Conservation (phyloP, 208 protist genomes). For the Acanthamoeba healyi region DNA sequence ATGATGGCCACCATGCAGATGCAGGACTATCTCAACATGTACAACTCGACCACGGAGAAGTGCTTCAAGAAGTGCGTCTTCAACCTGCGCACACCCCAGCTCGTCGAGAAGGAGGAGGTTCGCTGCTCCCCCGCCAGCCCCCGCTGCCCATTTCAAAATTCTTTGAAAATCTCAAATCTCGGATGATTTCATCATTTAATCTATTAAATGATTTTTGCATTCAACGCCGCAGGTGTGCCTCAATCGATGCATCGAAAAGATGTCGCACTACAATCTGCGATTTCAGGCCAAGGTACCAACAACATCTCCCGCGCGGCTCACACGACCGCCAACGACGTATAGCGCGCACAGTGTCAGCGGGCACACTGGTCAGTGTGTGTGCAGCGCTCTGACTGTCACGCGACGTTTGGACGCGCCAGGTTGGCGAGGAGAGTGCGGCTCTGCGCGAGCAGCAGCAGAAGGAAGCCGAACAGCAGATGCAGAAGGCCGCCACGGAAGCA, state of each 20-base stretch:
- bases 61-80: conserved; percentile 68
- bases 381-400: too few species aligned
- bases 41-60: conserved; percentile 46
- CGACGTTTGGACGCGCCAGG: too few species aligned
- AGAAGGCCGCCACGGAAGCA: background rate
- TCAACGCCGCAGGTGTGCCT: background rate
- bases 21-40: conserved; percentile 44
- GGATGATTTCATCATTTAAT: too few species aligned
- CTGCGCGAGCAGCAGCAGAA: conserved; percentile 10
- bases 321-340: background rate
- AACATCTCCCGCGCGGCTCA: background rate
- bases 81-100: conserved; percentile 48
- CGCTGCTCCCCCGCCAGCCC: too few species aligned
- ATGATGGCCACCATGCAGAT: conserved; percentile 26
- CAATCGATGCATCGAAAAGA: conserved; percentile 54
- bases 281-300: background rate
- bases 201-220: too few species aligned
- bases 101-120: conserved; percentile 59
- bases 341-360: background rate
- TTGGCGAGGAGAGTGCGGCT: background rate
- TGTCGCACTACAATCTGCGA: conserved; percentile 46
- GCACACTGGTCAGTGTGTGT: background rate
- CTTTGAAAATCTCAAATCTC: background rate
- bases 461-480: background rate
- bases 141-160: background rate